Evolutionary conservation across 495 filamentous ascomycete species (phyloP).

Genomic region (Sphaerosporella brunnea): DNA sequence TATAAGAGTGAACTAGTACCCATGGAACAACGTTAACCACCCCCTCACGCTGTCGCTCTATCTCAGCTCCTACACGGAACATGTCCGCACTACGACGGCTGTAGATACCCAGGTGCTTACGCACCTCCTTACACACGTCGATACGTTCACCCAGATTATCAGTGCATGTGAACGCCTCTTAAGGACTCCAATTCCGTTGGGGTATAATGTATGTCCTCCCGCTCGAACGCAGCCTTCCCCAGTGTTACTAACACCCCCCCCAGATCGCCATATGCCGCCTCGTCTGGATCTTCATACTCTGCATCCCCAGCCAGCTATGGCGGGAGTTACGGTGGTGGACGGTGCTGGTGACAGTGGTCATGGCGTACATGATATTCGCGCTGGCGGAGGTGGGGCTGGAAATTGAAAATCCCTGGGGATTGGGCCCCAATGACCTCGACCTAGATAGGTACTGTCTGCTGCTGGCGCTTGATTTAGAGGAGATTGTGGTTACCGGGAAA

Average conservation of each 20-base stretch:
- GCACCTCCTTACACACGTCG: slow-evolving; percentile 23
- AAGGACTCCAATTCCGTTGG: slow-evolving; percentile 23
- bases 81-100: slow-evolving; percentile 5
- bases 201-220: too few relatives aligned
- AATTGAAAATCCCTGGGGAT: slow-evolving; percentile 26
- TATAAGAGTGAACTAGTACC: too few relatives aligned
- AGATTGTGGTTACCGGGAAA: slow-evolving; percentile 11
- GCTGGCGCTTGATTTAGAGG: slow-evolving; percentile 18
- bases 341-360: slow-evolving; percentile 19
- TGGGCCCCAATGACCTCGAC: slow-evolving; percentile 24
- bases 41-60: slow-evolving; percentile 19
- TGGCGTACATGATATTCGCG: slow-evolving; percentile 23
- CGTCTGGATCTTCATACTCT: slow-evolving; percentile 23
- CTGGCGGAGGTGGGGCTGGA: slow-evolving; percentile 23
- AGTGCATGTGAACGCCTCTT: slow-evolving; percentile 22
- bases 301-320: slow-evolving; percentile 22
- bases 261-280: slow-evolving; percentile 25
- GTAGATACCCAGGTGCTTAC: slow-evolving; percentile 25
- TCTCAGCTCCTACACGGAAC: slow-evolving; percentile 17
- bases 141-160: slow-evolving; percentile 16
- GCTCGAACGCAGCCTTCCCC: too few relatives aligned
- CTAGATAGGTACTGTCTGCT: slow-evolving; percentile 21
- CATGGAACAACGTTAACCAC: slow-evolving; percentile 12
- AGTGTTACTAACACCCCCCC: too few relatives aligned
- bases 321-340: slow-evolving; percentile 20